Evolutionary conservation across 176 grass and related monocot species (phyloP), one percentile per base, ranked within the genome.

Genomic region (Lolium perenne): DNA sequence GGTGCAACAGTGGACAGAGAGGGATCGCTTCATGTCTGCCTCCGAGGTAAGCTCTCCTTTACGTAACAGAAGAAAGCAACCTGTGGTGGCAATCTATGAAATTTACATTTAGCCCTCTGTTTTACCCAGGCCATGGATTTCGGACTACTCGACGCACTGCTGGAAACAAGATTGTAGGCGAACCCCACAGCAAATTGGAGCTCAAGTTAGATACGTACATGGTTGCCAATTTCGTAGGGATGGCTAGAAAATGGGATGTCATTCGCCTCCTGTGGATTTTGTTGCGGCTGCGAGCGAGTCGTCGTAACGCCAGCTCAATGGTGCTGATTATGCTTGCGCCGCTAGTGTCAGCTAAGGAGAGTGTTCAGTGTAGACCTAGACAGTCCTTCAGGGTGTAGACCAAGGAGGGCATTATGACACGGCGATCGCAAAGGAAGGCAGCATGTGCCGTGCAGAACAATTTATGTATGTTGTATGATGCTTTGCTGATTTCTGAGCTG

Each of bases 1-100:
- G 68, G 92, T 99, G 77, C 92, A 93, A 50, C 83, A 87, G 80
- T 99, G 91, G 85, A 99, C 94, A 38, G 97, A 98, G 88, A 94
- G 93, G 85, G 94, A 99, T 91, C 82, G 87, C 13, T 99, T 96
- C 83, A 90, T 99, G 74, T 95, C 97, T 58, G 77, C 92, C 41
- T 90, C 92, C 11, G 97, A 99, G 84, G 97, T 99, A 93, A 84
- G 53, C 38, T 85, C 54, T 32, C 75, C 23, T 46, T 1, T 53
- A 8, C 77, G 23, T n/a, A 54, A 21, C 26, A 63, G 45, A 49
- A 91, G 47, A 76, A 20, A 84, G 14, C 67, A 25, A 57, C 63
- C 43, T 76, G 14, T 86, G 57, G 49, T 73, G 29, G 76, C 45
- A 20, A 53, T 66, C 38, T 40, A 76, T 71, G 63, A 20, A 20